phyloP scores from a whole-genome alignment of 1,139 yeast genomes.

The Hanseniaspora gamundiae region DNA sequence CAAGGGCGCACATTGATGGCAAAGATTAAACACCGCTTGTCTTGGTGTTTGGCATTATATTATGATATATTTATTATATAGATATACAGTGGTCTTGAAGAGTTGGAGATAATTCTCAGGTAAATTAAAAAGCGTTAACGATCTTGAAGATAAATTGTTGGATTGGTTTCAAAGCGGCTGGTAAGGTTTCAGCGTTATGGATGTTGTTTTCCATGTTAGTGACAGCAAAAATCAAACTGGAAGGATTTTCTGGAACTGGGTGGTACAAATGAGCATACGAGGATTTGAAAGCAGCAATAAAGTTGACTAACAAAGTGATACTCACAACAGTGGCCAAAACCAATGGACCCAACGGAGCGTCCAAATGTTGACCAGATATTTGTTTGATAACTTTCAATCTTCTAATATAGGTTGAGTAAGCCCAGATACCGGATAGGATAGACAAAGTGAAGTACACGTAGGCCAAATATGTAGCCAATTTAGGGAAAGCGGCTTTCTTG shows the following conservation, averaged over 20 bases:
- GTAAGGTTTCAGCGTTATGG: constrained; percentile 11
- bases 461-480: constrained; percentile 53
- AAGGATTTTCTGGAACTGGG: constrained; percentile 8
- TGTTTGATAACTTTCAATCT: constrained; percentile 65
- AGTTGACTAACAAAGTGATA: constrained; percentile 58
- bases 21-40: too few relatives aligned
- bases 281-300: constrained; percentile 50
- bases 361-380: constrained; percentile 79
- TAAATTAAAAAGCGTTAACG: constrained; percentile 20
- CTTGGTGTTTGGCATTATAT: too few relatives aligned
- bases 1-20: too few relatives aligned
- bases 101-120: too few relatives aligned
- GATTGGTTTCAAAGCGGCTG: constrained; percentile 19
- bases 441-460: constrained; percentile 73
- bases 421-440: constrained; percentile 79
- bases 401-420: constrained; percentile 60
- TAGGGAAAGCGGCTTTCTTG: constrained; percentile 43
- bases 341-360: constrained; percentile 81
- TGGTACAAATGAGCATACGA: constrained; percentile 18
- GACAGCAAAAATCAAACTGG: not conserved
- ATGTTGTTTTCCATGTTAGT: constrained; percentile 1
- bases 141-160: constrained; percentile 21
- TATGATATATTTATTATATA: too few relatives aligned
- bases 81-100: too few relatives aligned
- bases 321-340: constrained; percentile 62